A percentile compares a stretch with the other conserved stretches of the same genome.
Evolutionary conservation across 2,329 filamentous ascomycete genomes (phyloP).

Genomic region (Calonectria fujianensis): DNA sequence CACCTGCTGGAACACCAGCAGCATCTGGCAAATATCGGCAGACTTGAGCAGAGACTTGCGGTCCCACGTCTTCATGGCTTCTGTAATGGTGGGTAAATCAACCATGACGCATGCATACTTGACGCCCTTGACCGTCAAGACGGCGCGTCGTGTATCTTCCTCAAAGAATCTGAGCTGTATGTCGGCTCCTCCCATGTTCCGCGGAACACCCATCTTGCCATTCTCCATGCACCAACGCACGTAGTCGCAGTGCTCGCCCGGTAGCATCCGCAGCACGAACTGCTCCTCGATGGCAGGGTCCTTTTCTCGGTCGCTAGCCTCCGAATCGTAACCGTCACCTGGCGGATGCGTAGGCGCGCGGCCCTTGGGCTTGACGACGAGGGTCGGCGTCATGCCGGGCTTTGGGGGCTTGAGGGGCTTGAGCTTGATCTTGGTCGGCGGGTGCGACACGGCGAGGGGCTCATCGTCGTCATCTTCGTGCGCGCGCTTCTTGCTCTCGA

Average conservation of each 20-base stretch:
- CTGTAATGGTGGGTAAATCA: conserved; percentile 89
- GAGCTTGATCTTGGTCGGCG: conserved; percentile 74
- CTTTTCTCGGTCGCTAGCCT: conserved; percentile 90
- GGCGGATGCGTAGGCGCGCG: conserved; percentile 80
- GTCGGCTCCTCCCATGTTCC: conserved; percentile 81
- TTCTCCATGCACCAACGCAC: conserved; percentile 85
- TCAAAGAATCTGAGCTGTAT: conserved; percentile 88
- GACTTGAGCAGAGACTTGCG: conserved; percentile 91
- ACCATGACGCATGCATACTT: conserved; percentile 87
- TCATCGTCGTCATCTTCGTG: conserved; percentile 73
- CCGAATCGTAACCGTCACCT: conserved; percentile 96
- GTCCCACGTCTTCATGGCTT: conserved; percentile 96
- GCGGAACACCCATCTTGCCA: conserved; percentile 82
- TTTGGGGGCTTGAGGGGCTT: conserved; percentile 65
- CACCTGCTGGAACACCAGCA: conserved; percentile 84
- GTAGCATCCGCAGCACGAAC: conserved; percentile 91
- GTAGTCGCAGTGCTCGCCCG: conserved; percentile 90
- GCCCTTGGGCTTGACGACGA: conserved; percentile 78
- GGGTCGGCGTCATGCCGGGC: conserved; percentile 59
- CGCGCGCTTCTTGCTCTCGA: conserved; percentile 77
- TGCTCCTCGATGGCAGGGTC: conserved; percentile 94
- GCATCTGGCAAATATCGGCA: conserved; percentile 92
- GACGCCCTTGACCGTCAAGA: conserved; percentile 81
- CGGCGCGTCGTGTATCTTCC: conserved; percentile 81
- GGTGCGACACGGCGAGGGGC: conserved; percentile 57